Conservation (phyloP, 306 rosid genomes). For the Purshia tridentata region DNA sequence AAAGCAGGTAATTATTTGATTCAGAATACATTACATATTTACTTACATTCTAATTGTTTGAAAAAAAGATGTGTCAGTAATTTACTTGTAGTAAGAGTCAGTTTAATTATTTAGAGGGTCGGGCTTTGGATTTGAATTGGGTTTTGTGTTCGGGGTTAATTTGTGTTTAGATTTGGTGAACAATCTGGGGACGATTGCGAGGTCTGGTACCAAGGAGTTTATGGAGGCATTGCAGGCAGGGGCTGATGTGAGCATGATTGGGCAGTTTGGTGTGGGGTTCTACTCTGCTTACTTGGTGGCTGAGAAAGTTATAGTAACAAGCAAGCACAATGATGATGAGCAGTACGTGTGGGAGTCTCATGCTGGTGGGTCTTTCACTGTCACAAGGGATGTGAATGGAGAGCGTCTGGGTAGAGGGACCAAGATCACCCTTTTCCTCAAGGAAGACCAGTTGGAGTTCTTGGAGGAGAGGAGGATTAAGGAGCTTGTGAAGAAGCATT, state of each 20-base stretch:
- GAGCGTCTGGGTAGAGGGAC: conserved; percentile 33
- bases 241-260: conserved; percentile 45
- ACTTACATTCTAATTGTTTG: background rate
- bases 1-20: conserved; percentile 35
- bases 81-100: no score
- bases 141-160: background rate
- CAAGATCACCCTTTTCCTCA: conserved; percentile 33
- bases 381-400: conserved; percentile 24
- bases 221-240: conserved; percentile 42
- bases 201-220: conserved; percentile 41
- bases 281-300: conserved; percentile 35
- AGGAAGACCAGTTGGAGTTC: conserved; percentile 35
- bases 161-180: conserved; percentile 35
- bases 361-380: conserved; percentile 36
- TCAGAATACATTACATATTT: background rate
- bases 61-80: no score
- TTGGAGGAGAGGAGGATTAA: conserved; percentile 38
- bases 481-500: conserved; percentile 41
- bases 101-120: background rate
- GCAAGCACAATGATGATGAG: conserved; percentile 43
- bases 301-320: conserved; percentile 33
- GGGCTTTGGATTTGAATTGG: background rate
- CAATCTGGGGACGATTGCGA: conserved; percentile 42
- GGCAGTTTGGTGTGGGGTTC: conserved; percentile 39
- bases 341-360: conserved; percentile 36